A percentile compares a stretch with the other conserved stretches of the same genome.
Conservation (phyloP, 2,329 filamentous ascomycete genomes). For the Colletotrichum destructivum region DNA sequence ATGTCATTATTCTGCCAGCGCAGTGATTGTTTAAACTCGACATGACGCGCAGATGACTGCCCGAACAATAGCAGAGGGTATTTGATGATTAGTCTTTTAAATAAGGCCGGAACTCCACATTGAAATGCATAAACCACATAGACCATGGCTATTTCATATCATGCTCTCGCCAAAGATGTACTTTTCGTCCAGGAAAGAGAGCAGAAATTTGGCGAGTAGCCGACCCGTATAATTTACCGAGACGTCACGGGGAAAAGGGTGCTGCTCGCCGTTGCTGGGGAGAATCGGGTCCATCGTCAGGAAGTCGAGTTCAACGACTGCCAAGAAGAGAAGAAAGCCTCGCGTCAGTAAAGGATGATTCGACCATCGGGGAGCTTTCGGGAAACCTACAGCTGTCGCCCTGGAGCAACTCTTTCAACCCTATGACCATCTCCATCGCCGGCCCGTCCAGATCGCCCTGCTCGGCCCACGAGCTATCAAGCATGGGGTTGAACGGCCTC, state of each 20-base stretch:
- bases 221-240: constrained; percentile 67
- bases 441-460: constrained; percentile 63
- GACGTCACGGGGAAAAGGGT: constrained; percentile 64
- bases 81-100: neutral
- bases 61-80: constrained; percentile 1
- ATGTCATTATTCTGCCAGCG: neutral
- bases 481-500: constrained; percentile 70
- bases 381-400: constrained; percentile 61
- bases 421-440: constrained; percentile 61
- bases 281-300: constrained; percentile 64
- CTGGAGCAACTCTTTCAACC: constrained; percentile 61
- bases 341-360: neutral
- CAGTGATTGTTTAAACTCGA: neutral
- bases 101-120: neutral
- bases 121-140: neutral
- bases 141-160: neutral
- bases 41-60: neutral
- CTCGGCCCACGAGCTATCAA: constrained; percentile 59
- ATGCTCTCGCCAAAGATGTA: constrained; percentile 58
- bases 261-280: constrained; percentile 57
- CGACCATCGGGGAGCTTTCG: neutral
- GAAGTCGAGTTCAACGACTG: constrained; percentile 60
- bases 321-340: neutral
- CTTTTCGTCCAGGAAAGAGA: constrained; percentile 68
- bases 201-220: constrained; percentile 67